These are phyloP conservation scores for Buddleja alternifolia DNA, from an alignment of 257 asterid genomes.

Conservation along the genomic window DNA sequence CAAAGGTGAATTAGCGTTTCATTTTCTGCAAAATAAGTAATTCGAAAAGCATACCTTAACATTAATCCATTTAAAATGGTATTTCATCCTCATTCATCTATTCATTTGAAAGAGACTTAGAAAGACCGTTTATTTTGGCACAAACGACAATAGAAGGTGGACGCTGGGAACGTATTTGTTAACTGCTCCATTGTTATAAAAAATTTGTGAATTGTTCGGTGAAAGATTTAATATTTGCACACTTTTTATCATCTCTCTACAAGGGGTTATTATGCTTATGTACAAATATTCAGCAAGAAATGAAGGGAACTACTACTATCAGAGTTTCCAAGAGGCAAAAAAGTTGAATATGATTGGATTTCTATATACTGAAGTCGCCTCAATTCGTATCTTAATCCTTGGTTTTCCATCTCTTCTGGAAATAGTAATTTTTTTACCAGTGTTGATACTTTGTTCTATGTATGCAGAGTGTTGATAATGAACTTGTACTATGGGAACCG, in stretches of 20 bases:
- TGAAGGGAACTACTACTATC: not conserved
- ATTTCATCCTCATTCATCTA: conserved; percentile 21
- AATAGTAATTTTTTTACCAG: conserved; percentile 2
- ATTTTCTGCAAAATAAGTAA: conserved; percentile 1
- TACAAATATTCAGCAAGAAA: conserved; percentile 3
- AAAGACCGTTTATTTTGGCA: not conserved
- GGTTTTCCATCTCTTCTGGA: conserved; percentile 6
- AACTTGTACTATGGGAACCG: conserved; percentile 95
- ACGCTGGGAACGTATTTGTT: not conserved
- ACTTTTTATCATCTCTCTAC: not conserved
- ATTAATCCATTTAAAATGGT: not conserved
- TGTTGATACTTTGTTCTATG: conserved; percentile 17
- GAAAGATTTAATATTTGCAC: not conserved
- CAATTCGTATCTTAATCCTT: not conserved
- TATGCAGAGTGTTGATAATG: conserved; percentile 93
- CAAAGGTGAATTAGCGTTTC: conserved; percentile 62
- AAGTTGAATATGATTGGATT: not conserved
- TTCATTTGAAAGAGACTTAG: conserved; percentile 2
- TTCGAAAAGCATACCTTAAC: conserved; percentile 3
- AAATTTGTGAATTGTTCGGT: not conserved
- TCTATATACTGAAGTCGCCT: too few relatives aligned
- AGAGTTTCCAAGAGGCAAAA: not conserved
- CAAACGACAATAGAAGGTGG: too few relatives aligned
- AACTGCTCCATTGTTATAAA: conserved; percentile 4
- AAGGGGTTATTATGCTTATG: not conserved